Conservation (phyloP, 768 basidiomycete genomes). For the Lactarius hatsudake region DNA sequence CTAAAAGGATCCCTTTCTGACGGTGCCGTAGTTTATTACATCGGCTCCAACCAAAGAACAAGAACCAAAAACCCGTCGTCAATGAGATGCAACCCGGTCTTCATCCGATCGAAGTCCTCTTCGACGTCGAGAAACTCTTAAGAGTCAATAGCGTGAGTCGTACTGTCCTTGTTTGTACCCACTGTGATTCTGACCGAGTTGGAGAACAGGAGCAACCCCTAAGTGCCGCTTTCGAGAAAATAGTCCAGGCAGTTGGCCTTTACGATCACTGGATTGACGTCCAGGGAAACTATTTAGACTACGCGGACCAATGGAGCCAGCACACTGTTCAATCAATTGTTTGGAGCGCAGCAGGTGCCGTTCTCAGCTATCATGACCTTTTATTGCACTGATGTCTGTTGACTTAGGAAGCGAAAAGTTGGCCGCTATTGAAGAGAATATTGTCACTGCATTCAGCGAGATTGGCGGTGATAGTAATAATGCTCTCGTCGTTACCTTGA, state of each 20-base stretch:
- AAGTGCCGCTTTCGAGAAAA: conserved; percentile 59
- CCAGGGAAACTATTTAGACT: conserved; percentile 46
- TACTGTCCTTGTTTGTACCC: conserved; percentile 4
- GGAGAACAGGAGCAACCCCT: conserved; percentile 21
- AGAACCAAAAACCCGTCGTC: conserved; percentile 48
- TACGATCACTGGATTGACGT: conserved; percentile 71
- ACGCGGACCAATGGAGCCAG: conserved; percentile 65
- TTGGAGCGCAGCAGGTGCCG: conserved; percentile 67
- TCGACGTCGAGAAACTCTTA: conserved; percentile 74
- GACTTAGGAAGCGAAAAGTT: conserved; percentile 61
- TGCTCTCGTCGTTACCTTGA: conserved; percentile 56
- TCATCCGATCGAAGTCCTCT: conserved; percentile 73
- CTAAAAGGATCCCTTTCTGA: not conserved
- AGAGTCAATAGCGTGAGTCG: conserved; percentile 56
- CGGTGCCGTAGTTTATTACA: conserved; percentile 55
- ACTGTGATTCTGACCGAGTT: not conserved
- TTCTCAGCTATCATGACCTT: not conserved
- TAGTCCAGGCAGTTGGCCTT: conserved; percentile 61
- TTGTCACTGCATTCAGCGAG: conserved; percentile 65
- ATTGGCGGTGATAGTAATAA: conserved; percentile 58
- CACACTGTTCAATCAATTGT: conserved; percentile 72
- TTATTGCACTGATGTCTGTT: conserved; percentile 24
- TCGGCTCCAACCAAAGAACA: conserved; percentile 56
- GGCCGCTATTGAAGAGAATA: conserved; percentile 62
- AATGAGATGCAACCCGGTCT: conserved; percentile 76